phyloP scores from a whole-genome alignment of 106 monocot genomes.

The Allium cepa region DNA sequence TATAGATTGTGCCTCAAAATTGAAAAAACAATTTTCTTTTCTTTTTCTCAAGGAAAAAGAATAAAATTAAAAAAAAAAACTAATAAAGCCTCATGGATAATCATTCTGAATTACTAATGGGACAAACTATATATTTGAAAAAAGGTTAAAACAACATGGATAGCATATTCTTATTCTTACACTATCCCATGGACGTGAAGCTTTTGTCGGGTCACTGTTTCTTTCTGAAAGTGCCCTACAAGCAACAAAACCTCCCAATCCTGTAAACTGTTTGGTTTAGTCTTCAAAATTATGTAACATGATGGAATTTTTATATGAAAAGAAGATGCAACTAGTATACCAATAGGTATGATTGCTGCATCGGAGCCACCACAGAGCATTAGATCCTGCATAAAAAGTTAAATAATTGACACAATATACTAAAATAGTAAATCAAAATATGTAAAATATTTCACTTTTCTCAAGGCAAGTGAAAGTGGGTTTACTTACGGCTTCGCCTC shows the following conservation, averaged over 20 bases:
- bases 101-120: too few relatives aligned
- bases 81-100: not conserved
- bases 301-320: too few relatives aligned
- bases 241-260: conserved; percentile 89
- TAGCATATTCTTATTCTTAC: conserved; percentile 25
- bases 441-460: not conserved
- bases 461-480: not conserved
- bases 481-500: conserved; percentile 68
- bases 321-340: conserved; percentile 17
- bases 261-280: conserved; percentile 15
- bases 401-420: conserved; percentile 3
- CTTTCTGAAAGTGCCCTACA: conserved; percentile 88
- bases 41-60: not conserved
- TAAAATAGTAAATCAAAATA: not conserved
- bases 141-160: not conserved
- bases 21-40: too few relatives aligned
- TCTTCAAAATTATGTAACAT: not conserved
- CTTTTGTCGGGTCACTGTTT: conserved; percentile 80
- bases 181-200: conserved; percentile 89
- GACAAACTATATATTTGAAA: not conserved
- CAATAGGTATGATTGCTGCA: conserved; percentile 90
- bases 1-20: not conserved
- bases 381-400: conserved; percentile 39
- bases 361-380: conserved; percentile 99
- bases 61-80: not conserved